Base-by-base conservation (phyloP, 2,329 filamentous ascomycete genomes). In the Anisogramma anomala region DNA sequence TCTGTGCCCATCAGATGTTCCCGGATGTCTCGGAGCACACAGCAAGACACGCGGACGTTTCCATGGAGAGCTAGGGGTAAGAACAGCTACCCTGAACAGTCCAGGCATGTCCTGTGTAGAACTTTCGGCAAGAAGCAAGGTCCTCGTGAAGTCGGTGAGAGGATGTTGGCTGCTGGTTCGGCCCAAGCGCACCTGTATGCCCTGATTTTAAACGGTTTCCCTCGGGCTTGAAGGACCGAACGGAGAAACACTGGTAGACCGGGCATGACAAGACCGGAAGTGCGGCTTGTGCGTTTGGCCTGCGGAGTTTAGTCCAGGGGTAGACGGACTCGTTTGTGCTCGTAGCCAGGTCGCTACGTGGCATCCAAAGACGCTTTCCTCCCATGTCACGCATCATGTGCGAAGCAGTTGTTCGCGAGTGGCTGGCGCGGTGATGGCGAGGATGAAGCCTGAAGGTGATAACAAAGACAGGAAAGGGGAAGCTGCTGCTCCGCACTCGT, bases 1-100 rank as follows among this genome's bases (percentile, higher is more conserved):
- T 15, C n/a, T 38, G 37, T 47, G 37, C 13, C 34, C 32, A 39
- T 41, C 33, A 33, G 22, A n/a, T 30, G 34, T 47, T 44, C 37
- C 45, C 41, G 42, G 38, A 39, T 47, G 45, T 47, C 45, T 47
- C 33, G 38, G 34, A 17, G 20, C 25, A 37, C 37, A 41, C 8
- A 44, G 28, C 30, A 34, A 41, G 26, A 45, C 30, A 41, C 31
- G 17, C 22, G 20, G 41, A 28, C 9, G 25, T 43, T 33, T 33
- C 25, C 33, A 33, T 25, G 31, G 32, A 15, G 19, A 28, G 22
- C 17, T 17, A 13, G 27, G 9, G 17, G 18, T n/a, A 9, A n/a
- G 23, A 19, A n/a, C 27, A 20, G 19, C 19, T 11, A 25, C 14
- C 4, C 11, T n/a, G 14, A 32, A 6, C 19, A 32, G 6, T 5